These are phyloP conservation scores for Takashimella koratensis DNA, from an alignment of 1,284 basidiomycete species.

Conservation along the genomic window DNA sequence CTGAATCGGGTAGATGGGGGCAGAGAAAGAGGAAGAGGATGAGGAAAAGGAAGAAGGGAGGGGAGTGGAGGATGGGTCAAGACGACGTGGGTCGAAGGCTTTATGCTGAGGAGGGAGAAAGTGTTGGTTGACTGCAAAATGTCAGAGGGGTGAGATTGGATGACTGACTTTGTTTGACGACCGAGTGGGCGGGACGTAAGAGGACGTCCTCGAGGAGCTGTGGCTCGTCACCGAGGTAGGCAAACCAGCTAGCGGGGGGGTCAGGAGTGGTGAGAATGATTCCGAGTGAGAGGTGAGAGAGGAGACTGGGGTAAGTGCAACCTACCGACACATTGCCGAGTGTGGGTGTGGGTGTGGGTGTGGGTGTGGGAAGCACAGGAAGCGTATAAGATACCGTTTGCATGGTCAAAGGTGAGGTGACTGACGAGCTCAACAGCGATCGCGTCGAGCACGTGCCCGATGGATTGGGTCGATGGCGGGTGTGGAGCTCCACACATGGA, in stretches of 20 bases:
- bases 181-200: conserved; percentile 21
- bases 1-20: not conserved
- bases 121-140: conserved; percentile 38
- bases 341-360: too few species aligned
- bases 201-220: conserved; percentile 49
- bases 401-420: too few species aligned
- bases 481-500: too few species aligned
- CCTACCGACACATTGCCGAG: not conserved
- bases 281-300: not conserved
- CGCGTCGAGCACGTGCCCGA: too few species aligned
- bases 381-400: too few species aligned
- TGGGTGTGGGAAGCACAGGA: too few species aligned
- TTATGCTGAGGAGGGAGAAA: conserved; percentile 34
- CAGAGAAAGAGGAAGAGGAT: too few species aligned
- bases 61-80: not conserved
- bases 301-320: not conserved
- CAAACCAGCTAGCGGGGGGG: conserved; percentile 38
- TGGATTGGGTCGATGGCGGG: too few species aligned
- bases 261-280: not conserved
- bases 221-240: conserved; percentile 47
- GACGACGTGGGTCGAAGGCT: not conserved
- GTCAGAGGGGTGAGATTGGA: not conserved
- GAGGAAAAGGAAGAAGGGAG: conserved; percentile 1
- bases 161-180: conserved; percentile 40
- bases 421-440: too few species aligned